Base-by-base conservation (phyloP, 2,329 filamentous ascomycete species). In the Exophiala dermatitidis region DNA sequence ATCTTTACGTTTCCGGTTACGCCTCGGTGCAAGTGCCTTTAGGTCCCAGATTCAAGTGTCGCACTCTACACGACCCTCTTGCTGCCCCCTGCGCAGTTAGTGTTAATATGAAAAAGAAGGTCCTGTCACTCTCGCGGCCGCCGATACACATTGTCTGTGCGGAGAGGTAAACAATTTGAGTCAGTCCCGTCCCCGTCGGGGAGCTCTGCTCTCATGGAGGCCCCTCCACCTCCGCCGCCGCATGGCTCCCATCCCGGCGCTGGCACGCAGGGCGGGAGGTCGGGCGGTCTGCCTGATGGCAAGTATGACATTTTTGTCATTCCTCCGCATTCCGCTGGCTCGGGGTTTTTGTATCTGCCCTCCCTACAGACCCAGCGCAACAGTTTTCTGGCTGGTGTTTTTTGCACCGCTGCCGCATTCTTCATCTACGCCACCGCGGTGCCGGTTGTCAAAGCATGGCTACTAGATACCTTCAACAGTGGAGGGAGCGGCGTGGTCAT, bases 291-390 rank as follows among this genome's bases (percentile, higher is more conserved):
- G 45, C 91, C 91, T 2, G 79, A 86, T 1, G 90, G 91, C 51
- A 94, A 93, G 68, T 97, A 95, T 71, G 91, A 97, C 74, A 95
- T 97, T 67, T 96, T 96, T 74, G 86, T 96, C 68, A 90, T 97
- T 65, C 91, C 91, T 5, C 88, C 90, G 44, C 90, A 95, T 69
- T 91, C 90, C 7, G 80, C 90, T 4, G 91, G 91, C 49, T 82
- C 84, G 0, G 91, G 91, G 33, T 96, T 96, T 70, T 76, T 97
- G 30, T 96, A 97, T 69, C 80, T 97, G n/a, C 91, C 91, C 0
- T 95, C 90, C 0, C 71, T 97, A 57, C 81, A 85, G 66, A 86
- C 88, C 19, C 88, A 93, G 65, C 78, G 85, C 65, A 95, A 95
- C 70, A 95, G 88, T 71, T 97, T 96, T 69, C 78, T 90, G 26